A percentile compares a stretch with the other conserved stretches of the same genome.
Evolutionary conservation across 306 rosid genomes (phyloP).

Genomic region (Vigna nakashimae): DNA sequence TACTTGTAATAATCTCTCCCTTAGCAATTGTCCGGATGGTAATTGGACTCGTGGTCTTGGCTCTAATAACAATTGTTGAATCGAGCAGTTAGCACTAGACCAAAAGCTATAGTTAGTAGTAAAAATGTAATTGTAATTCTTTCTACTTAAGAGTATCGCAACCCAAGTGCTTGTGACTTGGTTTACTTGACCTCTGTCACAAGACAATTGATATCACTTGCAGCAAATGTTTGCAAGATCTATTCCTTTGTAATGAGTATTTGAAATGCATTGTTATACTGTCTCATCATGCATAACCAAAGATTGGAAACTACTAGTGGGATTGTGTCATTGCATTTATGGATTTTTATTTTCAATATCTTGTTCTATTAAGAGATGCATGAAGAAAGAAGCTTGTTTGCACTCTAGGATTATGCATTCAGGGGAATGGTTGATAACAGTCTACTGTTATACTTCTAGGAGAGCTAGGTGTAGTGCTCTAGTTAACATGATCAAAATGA

Average conservation of each 20-base stretch:
- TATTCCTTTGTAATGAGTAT: neutral
- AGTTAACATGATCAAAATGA: slow-evolving; percentile 14
- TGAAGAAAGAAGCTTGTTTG: slow-evolving; percentile 16
- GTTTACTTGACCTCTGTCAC: no score
- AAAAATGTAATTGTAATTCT: no score
- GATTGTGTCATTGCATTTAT: slow-evolving; percentile 4
- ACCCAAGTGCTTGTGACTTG: no score
- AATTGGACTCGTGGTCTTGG: no score
- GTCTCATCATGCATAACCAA: slow-evolving; percentile 18
- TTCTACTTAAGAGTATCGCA: no score
- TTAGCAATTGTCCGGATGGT: no score
- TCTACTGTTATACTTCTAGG: slow-evolving; percentile 8
- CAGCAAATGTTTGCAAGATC: neutral
- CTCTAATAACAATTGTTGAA: no score
- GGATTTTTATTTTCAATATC: neutral
- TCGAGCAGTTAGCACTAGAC: no score
- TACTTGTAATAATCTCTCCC: no score
- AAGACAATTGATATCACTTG: no score
- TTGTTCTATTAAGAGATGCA: slow-evolving; percentile 19
- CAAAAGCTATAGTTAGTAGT: no score
- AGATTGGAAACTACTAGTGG: slow-evolving; percentile 4
- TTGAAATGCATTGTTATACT: neutral
- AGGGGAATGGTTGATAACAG: neutral
- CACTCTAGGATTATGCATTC: slow-evolving; percentile 10
- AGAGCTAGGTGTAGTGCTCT: slow-evolving; percentile 1